A percentile compares a stretch with the other conserved stretches of the same genome.
Evolutionary conservation across 257 asterid species (phyloP).

Genomic region (Primulina eburnea): DNA sequence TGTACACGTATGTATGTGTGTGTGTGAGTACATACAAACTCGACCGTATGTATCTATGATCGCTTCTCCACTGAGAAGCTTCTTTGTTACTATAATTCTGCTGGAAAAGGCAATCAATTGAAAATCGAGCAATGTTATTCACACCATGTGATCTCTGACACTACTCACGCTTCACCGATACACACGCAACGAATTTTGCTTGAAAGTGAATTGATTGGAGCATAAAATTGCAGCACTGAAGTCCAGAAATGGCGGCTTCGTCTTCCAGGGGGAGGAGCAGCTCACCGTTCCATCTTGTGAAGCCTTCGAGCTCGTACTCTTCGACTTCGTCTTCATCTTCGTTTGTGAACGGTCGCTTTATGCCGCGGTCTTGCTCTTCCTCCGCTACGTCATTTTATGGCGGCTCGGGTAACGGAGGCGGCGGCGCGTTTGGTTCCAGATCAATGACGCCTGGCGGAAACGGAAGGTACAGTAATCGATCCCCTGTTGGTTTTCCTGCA

Average conservation of each 20-base stretch:
- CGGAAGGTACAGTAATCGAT: conserved; percentile 34
- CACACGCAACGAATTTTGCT: background rate
- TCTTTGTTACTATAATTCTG: conserved; percentile 35
- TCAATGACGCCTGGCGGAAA: conserved; percentile 61
- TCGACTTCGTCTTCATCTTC: conserved; percentile 87
- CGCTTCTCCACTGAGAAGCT: conserved; percentile 29
- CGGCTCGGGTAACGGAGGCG: conserved; percentile 32
- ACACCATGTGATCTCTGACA: conserved; percentile 92
- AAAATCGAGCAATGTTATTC: conserved; percentile 36
- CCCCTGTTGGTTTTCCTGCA: conserved; percentile 63
- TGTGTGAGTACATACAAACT: conserved; percentile 24
- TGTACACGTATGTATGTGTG: conserved; percentile 28
- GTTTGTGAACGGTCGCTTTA: conserved; percentile 56
- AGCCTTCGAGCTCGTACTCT: conserved; percentile 77
- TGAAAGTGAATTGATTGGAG: background rate
- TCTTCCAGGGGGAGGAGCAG: conserved; percentile 89
- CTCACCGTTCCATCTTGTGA: conserved; percentile 60
- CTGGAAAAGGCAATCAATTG: conserved; percentile 38
- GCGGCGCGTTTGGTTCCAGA: conserved; percentile 58
- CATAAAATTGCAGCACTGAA: conserved; percentile 11
- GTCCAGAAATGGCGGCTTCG: conserved; percentile 75
- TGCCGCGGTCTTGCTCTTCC: conserved; percentile 66
- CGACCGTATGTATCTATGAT: conserved; percentile 4
- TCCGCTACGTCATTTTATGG: conserved; percentile 62
- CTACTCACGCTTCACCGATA: conserved; percentile 16